phyloP scores from a whole-genome alignment of 2,329 filamentous ascomycete genomes.

The Botryotinia convoluta region DNA sequence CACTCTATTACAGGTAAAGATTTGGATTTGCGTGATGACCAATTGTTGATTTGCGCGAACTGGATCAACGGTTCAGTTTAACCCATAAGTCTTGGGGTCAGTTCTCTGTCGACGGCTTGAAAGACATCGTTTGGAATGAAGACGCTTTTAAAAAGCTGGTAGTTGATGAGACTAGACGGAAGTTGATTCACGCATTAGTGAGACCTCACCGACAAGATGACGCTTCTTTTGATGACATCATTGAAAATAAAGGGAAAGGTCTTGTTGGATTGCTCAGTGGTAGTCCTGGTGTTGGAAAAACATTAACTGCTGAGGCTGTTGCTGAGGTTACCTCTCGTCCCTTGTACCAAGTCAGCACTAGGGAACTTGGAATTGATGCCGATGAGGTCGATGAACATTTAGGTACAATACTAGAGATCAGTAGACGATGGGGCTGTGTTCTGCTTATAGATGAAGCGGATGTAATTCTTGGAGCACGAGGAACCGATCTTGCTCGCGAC shows the following conservation, averaged over 20 bases:
- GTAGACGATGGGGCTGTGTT: slow-evolving; percentile 10
- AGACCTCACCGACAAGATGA: slow-evolving; percentile 10
- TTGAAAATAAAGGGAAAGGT: slow-evolving; percentile 15
- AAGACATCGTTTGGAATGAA: slow-evolving; percentile 11
- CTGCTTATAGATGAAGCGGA: slow-evolving; percentile 18
- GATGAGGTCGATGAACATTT: background rate
- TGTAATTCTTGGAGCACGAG: slow-evolving; percentile 2
- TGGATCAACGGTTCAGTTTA: slow-evolving; percentile 8
- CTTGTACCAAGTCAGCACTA: slow-evolving; percentile 6
- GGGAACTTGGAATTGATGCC: slow-evolving; percentile 7
- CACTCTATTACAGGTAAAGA: background rate
- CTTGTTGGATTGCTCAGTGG: slow-evolving; percentile 12
- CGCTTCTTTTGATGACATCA: slow-evolving; percentile 12
- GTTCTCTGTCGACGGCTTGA: background rate
- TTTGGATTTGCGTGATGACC: background rate
- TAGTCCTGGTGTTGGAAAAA: slow-evolving; percentile 14
- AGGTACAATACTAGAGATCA: background rate
- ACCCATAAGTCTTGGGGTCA: slow-evolving; percentile 7
- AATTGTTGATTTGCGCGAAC: slow-evolving; percentile 3
- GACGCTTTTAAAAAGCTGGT: slow-evolving; percentile 9
- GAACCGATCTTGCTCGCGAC: slow-evolving; percentile 4
- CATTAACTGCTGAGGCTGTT: slow-evolving; percentile 15
- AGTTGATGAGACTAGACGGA: slow-evolving; percentile 1
- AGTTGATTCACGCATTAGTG: slow-evolving; percentile 7
- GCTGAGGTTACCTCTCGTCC: slow-evolving; percentile 16